phyloP scores from a whole-genome alignment of 768 basidiomycete species.

The Leccinellum rugosiceps region DNA sequence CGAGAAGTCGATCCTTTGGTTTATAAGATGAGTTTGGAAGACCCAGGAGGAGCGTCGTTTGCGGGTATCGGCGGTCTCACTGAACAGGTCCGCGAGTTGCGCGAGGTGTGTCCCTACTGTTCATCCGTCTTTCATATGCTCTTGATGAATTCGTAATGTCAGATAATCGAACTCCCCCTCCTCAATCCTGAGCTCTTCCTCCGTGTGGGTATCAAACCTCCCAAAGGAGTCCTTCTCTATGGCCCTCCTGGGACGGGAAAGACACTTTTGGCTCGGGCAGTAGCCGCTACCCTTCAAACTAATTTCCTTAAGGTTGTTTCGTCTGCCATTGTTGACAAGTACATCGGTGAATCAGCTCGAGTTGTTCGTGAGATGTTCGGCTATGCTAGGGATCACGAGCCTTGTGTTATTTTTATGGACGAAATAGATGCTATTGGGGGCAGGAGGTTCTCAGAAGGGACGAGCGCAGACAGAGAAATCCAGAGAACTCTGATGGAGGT shows the following conservation, averaged over 20 bases:
- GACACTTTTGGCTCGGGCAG: constrained; percentile 90
- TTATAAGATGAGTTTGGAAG: constrained; percentile 99
- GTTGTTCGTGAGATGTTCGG: constrained; percentile 99
- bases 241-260: constrained; percentile 98
- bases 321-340: constrained; percentile 97
- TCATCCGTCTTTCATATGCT: background rate
- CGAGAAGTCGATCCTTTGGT: constrained; percentile 97
- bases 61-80: constrained; percentile 95
- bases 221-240: constrained; percentile 94
- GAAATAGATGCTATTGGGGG: constrained; percentile 99
- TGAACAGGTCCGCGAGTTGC: constrained; percentile 94
- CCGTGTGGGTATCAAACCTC: constrained; percentile 95
- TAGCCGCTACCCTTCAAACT: constrained; percentile 91
- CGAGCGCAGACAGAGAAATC: constrained; percentile 97
- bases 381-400: constrained; percentile 96
- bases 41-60: constrained; percentile 92
- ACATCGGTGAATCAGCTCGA: constrained; percentile 96
- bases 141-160: background rate
- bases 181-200: constrained; percentile 92
- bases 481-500: constrained; percentile 98
- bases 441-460: constrained; percentile 86
- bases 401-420: constrained; percentile 98
- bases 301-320: constrained; percentile 99
- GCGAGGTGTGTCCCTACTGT: constrained; percentile 62
- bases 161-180: constrained; percentile 95